Evolutionary conservation across 257 asterid genomes (phyloP).

Genomic region (Solanum sitiens): DNA sequence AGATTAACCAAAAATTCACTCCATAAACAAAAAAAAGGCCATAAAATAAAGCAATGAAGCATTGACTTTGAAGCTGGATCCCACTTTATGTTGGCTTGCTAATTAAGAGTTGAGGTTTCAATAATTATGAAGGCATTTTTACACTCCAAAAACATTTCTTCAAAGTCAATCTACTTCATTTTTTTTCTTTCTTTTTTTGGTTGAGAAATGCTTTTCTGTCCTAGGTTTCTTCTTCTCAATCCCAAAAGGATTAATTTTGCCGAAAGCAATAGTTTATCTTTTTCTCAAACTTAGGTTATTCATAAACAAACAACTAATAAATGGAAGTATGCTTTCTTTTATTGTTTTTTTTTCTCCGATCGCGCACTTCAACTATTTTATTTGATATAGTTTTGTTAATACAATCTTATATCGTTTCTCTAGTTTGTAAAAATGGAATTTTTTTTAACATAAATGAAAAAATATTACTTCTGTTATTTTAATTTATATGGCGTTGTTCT

Average conservation of each 20-base stretch:
- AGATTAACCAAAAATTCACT: neutral
- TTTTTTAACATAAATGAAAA: neutral
- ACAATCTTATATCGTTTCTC: neutral
- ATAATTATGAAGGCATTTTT: neutral
- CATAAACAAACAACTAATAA: neutral
- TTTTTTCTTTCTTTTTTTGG: neutral
- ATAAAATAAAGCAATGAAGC: neutral
- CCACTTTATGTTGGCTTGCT: neutral
- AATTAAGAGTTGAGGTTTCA: neutral
- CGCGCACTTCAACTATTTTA: neutral
- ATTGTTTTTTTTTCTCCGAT: too few species aligned
- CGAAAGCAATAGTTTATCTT: neutral
- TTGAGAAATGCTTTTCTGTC: neutral
- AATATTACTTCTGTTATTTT: neutral
- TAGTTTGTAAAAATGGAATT: neutral
- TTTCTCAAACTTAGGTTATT: neutral
- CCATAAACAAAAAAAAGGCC: neutral
- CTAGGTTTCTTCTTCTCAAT: neutral
- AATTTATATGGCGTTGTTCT: neutral
- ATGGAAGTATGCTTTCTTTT: neutral
- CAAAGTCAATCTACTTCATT: neutral
- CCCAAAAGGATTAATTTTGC: neutral
- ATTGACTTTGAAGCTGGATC: neutral
- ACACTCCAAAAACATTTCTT: neutral
- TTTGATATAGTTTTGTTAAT: neutral